Conservation (phyloP, 805 yeast species). For the Kockiozyma suomiensis region DNA sequence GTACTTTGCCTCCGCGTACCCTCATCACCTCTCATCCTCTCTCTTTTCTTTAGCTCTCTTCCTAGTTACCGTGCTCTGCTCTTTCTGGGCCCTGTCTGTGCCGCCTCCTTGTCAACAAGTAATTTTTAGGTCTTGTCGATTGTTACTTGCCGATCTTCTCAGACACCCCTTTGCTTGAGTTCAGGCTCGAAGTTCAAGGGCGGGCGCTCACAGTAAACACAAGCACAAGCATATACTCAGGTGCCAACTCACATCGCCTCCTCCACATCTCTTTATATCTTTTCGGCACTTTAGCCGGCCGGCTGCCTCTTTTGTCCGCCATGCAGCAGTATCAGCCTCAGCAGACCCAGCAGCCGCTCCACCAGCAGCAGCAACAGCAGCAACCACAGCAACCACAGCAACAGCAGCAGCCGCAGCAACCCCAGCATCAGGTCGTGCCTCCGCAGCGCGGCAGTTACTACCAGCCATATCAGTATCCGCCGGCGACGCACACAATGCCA, state of each 20-base stretch:
- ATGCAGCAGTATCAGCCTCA: conserved; percentile 16
- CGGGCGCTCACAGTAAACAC: too few species aligned
- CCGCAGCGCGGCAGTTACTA: conserved; percentile 6
- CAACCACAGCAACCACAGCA: conserved; percentile 1
- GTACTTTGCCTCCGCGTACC: conserved; percentile 3
- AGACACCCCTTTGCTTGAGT: too few species aligned
- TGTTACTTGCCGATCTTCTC: too few species aligned
- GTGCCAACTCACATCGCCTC: too few species aligned
- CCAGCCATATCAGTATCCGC: conserved; percentile 6
- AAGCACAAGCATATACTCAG: too few species aligned
- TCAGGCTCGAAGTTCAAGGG: too few species aligned
- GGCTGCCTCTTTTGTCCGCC: not conserved
- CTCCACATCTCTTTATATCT: not conserved
- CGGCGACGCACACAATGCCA: conserved; percentile 7
- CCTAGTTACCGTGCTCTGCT: not conserved
- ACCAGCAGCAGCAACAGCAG: conserved; percentile 5
- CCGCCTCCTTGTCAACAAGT: too few species aligned
- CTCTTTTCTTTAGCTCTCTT: not conserved
- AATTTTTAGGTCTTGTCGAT: too few species aligned
- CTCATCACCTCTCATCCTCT: conserved; percentile 2
- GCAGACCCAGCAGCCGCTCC: conserved; percentile 4
- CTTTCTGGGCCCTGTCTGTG: not conserved
- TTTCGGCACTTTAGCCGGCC: not conserved
- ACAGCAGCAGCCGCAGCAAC: conserved; percentile 7
- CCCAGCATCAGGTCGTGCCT: conserved; percentile 2